Evolutionary conservation across 2,329 filamentous ascomycete genomes (phyloP).

Genomic region (Diaporthe sp.): DNA sequence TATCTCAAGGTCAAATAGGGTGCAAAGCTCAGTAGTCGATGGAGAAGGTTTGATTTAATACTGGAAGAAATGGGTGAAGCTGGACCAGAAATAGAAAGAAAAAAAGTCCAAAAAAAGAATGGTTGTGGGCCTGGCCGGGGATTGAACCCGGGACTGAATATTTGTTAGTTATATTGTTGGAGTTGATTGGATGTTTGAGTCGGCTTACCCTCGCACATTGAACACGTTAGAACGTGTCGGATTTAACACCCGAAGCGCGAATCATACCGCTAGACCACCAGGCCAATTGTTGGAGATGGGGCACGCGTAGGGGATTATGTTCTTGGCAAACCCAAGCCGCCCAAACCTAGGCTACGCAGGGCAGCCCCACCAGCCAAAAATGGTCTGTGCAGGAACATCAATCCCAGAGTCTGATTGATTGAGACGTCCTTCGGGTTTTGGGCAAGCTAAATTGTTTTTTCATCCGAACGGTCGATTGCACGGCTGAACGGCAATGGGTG

Average conservation of each 20-base stretch:
- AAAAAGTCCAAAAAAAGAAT: too few species aligned
- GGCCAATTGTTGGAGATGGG: not conserved
- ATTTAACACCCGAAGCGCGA: slow-evolving; percentile 36
- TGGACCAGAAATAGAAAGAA: too few species aligned
- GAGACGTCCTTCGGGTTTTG: not conserved
- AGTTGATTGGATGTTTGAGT: not conserved
- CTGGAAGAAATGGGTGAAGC: too few species aligned
- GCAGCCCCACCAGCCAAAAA: not conserved
- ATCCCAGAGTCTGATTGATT: not conserved
- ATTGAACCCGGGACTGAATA: slow-evolving; percentile 1
- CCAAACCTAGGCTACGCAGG: not conserved
- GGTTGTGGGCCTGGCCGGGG: slow-evolving; percentile 17
- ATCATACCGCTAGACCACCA: slow-evolving; percentile 40
- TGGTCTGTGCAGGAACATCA: not conserved
- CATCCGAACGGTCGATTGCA: not conserved
- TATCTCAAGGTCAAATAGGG: too few species aligned
- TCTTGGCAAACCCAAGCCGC: not conserved
- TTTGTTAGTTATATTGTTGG: not conserved
- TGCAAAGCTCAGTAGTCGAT: not conserved
- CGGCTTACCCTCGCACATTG: slow-evolving; percentile 21
- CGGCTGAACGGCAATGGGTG: not conserved
- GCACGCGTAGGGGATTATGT: not conserved
- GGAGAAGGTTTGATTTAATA: not conserved
- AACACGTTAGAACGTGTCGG: slow-evolving; percentile 3
- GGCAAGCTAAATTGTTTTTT: not conserved